Base-by-base conservation (phyloP, 441 rosid species). In the Gossypium davidsonii region DNA sequence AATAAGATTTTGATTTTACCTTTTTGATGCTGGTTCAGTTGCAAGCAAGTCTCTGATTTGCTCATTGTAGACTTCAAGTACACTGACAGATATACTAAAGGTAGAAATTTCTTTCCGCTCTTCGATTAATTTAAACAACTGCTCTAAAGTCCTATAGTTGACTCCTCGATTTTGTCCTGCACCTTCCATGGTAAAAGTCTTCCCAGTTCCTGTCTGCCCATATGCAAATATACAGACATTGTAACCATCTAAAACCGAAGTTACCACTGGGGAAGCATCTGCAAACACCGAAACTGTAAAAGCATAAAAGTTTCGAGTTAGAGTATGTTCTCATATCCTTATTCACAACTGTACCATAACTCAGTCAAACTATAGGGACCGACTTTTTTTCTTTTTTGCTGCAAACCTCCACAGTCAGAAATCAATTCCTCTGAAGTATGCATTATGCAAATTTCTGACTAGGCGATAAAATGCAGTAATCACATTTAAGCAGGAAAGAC, bases 161-260 rank as follows among this genome's bases (percentile, higher is more conserved):
- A 94, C 97, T 75, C 98, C 98, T 74, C 96, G 84, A 70, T 83
- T 85, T 64, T 85, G 83, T 65, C 84, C 87, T 6, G 85, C 87
- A 60, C 98, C 98, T 83, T 94, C 98, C 98, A 94, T 94, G 61
- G 98, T 94, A 81, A 90, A 94, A 14, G 98, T 94, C 80, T 94
- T 94, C 48, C 98, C 97, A 20, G 98, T 94, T 44, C 98, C 98
- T 14, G 98, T 94, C 81, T 94, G 98, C 64, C 97, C 97, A 64
- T 92, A 92, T 58, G 97, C 98, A 82, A 94, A 92, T 73, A 94
- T 92, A 73, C 97, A 94, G 12, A 92, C 98, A 74, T 94, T 90
- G 90, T 88, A 94, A 9, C 98, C 97, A 74, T 94, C 98, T 72
- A 92, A 79, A 70, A 92, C 96, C 0, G 97, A 94, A 73, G 83